phyloP scores from a whole-genome alignment of 2,329 filamentous ascomycete genomes.

The Aureobasidium sp. region DNA sequence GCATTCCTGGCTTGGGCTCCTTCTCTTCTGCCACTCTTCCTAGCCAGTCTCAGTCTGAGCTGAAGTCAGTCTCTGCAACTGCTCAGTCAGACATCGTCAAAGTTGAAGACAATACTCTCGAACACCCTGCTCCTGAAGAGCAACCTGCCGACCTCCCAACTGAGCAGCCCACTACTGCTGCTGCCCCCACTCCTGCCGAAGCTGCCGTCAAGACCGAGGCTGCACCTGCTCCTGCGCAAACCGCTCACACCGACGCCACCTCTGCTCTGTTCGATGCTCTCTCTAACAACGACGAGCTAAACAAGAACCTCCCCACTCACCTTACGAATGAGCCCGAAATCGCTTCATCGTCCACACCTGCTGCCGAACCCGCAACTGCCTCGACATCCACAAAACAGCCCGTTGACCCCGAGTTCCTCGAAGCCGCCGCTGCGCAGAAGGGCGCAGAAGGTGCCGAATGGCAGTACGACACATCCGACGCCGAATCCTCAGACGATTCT shows the following conservation, averaged over 20 bases:
- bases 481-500: constrained; percentile 42
- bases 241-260: not conserved
- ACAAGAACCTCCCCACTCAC: not conserved
- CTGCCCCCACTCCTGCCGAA: not conserved
- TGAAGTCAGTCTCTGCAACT: not conserved
- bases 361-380: not conserved
- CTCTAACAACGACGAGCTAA: not conserved
- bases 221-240: not conserved
- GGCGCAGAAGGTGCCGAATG: constrained; percentile 61
- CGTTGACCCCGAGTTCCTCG: constrained; percentile 34
- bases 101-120: not conserved
- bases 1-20: constrained; percentile 9
- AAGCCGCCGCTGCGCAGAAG: constrained; percentile 36
- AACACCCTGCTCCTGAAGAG: not conserved
- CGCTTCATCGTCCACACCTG: not conserved
- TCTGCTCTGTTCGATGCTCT: constrained; percentile 8
- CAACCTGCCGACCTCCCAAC: not conserved
- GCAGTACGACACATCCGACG: constrained; percentile 58
- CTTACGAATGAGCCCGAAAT: not conserved
- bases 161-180: not conserved
- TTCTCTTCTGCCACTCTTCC: not conserved
- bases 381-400: constrained; percentile 19
- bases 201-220: not conserved
- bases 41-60: not conserved
- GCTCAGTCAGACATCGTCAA: not conserved